Evolutionary conservation across 1,139 yeast genomes (phyloP).

Genomic region (Yamadazyma conglobata): DNA sequence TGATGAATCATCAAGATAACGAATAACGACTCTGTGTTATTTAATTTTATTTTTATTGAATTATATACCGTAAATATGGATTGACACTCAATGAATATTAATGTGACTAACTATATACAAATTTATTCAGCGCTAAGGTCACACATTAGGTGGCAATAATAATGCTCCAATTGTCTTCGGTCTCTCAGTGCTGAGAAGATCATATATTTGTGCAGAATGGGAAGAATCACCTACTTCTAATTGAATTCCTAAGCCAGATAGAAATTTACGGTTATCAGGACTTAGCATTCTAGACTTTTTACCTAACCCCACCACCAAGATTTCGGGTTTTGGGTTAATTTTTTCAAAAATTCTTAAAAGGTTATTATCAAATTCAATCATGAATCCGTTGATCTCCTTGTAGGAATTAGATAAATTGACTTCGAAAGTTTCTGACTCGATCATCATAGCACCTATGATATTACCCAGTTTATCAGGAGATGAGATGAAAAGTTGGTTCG

Average conservation of each 20-base stretch:
- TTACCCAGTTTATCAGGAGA: slow-evolving; percentile 47
- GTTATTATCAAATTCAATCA: slow-evolving; percentile 38
- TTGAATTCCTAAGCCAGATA: slow-evolving; percentile 61
- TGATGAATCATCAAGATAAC: slow-evolving; percentile 9
- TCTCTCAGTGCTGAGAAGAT: slow-evolving; percentile 74
- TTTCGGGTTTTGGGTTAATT: slow-evolving; percentile 75
- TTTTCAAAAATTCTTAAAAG: slow-evolving; percentile 50
- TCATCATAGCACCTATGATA: slow-evolving; percentile 52
- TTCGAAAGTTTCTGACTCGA: slow-evolving; percentile 64
- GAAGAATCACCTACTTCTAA: slow-evolving; percentile 64
- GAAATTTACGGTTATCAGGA: slow-evolving; percentile 45
- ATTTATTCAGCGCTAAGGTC: slow-evolving; percentile 7
- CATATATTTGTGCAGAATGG: slow-evolving; percentile 70
- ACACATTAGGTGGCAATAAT: slow-evolving; percentile 67
- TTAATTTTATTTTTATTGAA: neutral
- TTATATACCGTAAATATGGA: neutral
- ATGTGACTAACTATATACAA: slow-evolving; percentile 1
- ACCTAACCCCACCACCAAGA: slow-evolving; percentile 70
- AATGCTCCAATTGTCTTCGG: slow-evolving; percentile 69
- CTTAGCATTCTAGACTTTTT: slow-evolving; percentile 59
- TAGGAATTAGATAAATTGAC: slow-evolving; percentile 46
- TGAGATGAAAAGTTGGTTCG: slow-evolving; percentile 34
- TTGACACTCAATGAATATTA: neutral
- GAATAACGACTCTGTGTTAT: slow-evolving; percentile 9
- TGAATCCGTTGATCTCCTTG: slow-evolving; percentile 39